Percentiles rank a stretch among this genome's conserved stretches.
Evolutionary conservation across 805 yeast genomes (phyloP).

Genomic region (Pichia pseudocactophila): DNA sequence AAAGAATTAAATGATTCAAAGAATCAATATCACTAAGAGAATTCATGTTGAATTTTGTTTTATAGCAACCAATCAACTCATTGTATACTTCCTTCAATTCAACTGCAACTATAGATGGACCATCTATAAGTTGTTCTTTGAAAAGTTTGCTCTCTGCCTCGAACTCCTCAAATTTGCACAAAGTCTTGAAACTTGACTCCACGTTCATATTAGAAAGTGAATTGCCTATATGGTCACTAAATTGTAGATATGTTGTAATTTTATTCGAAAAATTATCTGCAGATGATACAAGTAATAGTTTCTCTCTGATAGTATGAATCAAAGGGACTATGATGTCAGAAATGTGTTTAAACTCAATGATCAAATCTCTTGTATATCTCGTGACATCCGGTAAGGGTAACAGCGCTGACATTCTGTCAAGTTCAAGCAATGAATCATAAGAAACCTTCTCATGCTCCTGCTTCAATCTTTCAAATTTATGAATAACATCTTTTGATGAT

Average conservation of each 20-base stretch:
- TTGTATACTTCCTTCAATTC: too few species aligned
- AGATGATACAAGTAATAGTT: background rate
- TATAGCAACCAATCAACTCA: too few species aligned
- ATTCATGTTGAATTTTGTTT: too few species aligned
- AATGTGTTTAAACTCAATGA: constrained; percentile 2
- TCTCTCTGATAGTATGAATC: background rate
- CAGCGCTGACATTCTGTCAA: background rate
- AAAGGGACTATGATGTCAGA: background rate
- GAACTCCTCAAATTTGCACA: constrained; percentile 1
- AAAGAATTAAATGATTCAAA: constrained; percentile 7
- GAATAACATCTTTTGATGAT: constrained; percentile 12
- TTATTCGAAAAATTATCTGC: background rate
- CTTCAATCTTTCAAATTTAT: background rate
- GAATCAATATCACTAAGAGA: background rate
- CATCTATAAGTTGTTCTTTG: constrained; percentile 4
- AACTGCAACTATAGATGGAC: background rate
- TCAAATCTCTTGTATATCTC: background rate
- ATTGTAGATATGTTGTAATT: constrained; percentile 2
- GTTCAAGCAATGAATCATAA: background rate
- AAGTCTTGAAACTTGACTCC: background rate
- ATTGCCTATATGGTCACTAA: constrained; percentile 1
- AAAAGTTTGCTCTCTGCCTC: background rate
- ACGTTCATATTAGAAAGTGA: background rate
- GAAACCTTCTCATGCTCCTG: background rate
- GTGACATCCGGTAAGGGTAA: constrained; percentile 4